These are phyloP conservation scores for Candida pini DNA, from an alignment of 805 yeast species.

Conservation along the genomic window DNA sequence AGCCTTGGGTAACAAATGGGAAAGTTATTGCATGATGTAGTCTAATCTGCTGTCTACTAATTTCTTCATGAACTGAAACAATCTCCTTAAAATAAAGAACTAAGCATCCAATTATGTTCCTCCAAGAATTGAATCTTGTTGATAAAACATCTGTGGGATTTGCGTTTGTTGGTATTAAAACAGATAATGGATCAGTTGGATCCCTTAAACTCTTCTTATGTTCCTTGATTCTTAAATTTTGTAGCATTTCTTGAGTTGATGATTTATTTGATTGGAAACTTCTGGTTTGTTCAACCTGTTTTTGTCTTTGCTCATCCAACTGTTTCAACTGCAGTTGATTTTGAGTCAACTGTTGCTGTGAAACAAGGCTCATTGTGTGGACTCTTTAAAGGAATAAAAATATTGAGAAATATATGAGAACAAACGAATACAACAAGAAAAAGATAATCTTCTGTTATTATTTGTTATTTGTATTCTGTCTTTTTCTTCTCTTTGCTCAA, in stretches of 20 bases:
- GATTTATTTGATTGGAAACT: constrained; percentile 32
- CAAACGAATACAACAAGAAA: no score
- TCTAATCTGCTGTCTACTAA: constrained; percentile 74
- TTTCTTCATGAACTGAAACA: constrained; percentile 82
- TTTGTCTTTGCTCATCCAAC: constrained; percentile 37
- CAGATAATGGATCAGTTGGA: constrained; percentile 43
- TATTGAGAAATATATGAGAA: no score
- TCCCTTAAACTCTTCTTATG: constrained; percentile 26
- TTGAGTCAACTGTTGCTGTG: constrained; percentile 40
- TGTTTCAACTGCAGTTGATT: constrained; percentile 42
- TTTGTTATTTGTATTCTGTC: no score
- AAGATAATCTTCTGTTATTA: no score
- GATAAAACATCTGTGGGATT: constrained; percentile 88
- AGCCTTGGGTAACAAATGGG: constrained; percentile 41
- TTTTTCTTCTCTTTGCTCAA: no score
- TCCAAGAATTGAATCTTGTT: constrained; percentile 80
- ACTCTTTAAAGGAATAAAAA: no score
- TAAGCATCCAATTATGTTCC: constrained; percentile 69
- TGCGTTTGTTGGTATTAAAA: constrained; percentile 51
- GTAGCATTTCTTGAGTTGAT: constrained; percentile 25
- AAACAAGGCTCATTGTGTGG: constrained; percentile 29
- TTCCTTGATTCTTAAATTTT: constrained; percentile 17
- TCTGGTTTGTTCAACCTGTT: constrained; percentile 38
- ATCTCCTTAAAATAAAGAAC: constrained; percentile 72
- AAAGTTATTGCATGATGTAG: constrained; percentile 71